phyloP scores from a whole-genome alignment of 345 rosid species.

The Tarenaya hassleriana region DNA sequence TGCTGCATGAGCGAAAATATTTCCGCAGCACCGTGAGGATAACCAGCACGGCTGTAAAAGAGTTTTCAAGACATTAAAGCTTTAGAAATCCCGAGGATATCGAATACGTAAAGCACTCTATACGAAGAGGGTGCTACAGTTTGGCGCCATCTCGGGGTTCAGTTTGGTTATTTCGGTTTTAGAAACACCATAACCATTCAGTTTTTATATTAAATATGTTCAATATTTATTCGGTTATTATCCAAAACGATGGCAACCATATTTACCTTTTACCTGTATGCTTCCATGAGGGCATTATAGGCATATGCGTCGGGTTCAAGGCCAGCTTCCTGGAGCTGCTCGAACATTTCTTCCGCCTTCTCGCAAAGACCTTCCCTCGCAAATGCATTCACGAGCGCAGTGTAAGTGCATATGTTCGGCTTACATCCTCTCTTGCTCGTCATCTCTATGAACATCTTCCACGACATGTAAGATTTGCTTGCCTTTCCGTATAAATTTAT shows the following conservation, averaged over 20 bases:
- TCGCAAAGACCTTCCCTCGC: constrained; percentile 96
- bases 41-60: constrained; percentile 74
- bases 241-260: no score
- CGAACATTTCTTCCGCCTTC: constrained; percentile 90
- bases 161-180: no score
- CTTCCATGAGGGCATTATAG: constrained; percentile 92
- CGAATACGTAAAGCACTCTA: no score
- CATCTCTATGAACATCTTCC: constrained; percentile 79
- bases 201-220: no score
- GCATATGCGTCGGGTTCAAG: constrained; percentile 83
- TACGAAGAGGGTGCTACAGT: no score
- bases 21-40: constrained; percentile 88
- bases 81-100: neutral
- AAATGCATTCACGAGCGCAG: constrained; percentile 80
- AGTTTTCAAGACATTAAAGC: constrained; percentile 20
- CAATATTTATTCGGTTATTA: no score
- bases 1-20: constrained; percentile 90
- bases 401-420: constrained; percentile 84
- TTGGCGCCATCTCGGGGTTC: no score
- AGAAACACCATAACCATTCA: no score
- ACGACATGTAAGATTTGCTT: constrained; percentile 69
- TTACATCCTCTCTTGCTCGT: constrained; percentile 62
- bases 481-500: constrained; percentile 92
- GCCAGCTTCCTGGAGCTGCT: constrained; percentile 84
- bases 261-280: constrained; percentile 79